Percentiles rank a stretch among this genome's conserved stretches.
phyloP scores from a whole-genome alignment of 1,284 basidiomycete species.

The Puccinia triticina region DNA sequence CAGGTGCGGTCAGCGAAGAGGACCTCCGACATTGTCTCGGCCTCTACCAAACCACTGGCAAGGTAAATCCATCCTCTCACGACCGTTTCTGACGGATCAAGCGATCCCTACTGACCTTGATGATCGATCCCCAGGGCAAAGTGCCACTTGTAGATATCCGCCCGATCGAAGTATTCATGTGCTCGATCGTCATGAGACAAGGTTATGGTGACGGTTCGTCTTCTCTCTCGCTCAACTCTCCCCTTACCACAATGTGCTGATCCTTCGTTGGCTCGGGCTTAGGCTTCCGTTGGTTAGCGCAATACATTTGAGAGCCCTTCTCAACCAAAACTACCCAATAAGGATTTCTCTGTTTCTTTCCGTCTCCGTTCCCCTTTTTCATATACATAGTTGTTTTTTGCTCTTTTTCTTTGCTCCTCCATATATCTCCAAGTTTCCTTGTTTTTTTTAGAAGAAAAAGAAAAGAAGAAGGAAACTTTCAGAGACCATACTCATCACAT shows the following conservation, averaged over 20 bases:
- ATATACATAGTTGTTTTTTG: neutral
- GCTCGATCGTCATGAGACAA: slow-evolving; percentile 97
- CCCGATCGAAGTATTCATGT: slow-evolving; percentile 99
- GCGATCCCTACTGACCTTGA: neutral
- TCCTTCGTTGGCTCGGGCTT: neutral
- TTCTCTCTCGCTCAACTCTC: neutral
- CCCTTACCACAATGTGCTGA: neutral
- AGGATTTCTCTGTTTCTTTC: neutral
- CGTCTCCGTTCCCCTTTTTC: neutral
- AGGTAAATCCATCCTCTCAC: slow-evolving; percentile 67
- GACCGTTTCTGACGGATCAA: too few species aligned
- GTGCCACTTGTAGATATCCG: slow-evolving; percentile 94
- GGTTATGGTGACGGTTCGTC: slow-evolving; percentile 88
- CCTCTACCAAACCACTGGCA: slow-evolving; percentile 97
- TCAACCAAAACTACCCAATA: neutral
- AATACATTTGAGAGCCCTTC: slow-evolving; percentile 72
- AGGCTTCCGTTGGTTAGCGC: slow-evolving; percentile 91
- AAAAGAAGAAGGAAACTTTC: neutral
- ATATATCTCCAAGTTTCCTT: neutral
- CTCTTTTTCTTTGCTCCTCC: neutral
- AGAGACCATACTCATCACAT: neutral
- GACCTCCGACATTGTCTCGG: slow-evolving; percentile 93
- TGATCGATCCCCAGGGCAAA: slow-evolving; percentile 72
- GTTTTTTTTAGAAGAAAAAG: neutral
- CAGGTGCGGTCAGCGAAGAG: slow-evolving; percentile 95